Evolutionary conservation across 208 protist genomes (phyloP), one percentile per base, ranked within the genome.

Genomic region (Trypanosoma mega): DNA sequence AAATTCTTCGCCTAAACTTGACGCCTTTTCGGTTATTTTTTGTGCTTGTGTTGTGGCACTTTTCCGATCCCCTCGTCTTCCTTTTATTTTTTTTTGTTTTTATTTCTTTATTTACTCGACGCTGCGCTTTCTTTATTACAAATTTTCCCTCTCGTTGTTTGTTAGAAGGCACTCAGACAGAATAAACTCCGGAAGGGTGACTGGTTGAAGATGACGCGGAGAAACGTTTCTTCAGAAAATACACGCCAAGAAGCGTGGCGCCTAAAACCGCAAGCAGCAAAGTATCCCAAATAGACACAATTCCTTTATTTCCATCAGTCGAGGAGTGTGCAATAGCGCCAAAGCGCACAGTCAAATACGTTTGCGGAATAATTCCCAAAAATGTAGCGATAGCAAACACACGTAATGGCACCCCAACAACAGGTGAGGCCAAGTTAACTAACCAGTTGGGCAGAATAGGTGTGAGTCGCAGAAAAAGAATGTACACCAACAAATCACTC

Each of bases 391-490:
- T 49, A 0, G 74, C 84, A 72, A 97, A 96, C 20, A 76, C 56
- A 4, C 31, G 39, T 18, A 93, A 50, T 7, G 85, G 82, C 2
- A 96, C 86, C 6, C 77, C 77, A 3, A 90, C 75, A 4, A 94
- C 56, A 0, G 94, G 94, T 4, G 87, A 90, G 0, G 91, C 82
- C 0, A 96, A 53, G 69, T 97, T 98, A n/a, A 98, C 77, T 8
- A 97, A 78, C 91, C 91, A 98, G 64, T 98, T 98, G 11, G 94
- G 94, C 18, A 98, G 51, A 29, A 98, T 70, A 12, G 94, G 92
- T 1, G 94, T 96, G 12, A 97, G 69, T 2, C 94, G 90, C 12
- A 98, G 73, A 51, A 97, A 97, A 4, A 98, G 31, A 6, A 98
- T 36, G 57, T 94, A 97, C n/a, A 88, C 81, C 30, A 96, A 83